Evolutionary conservation across 768 basidiomycete genomes (phyloP), one percentile per base, ranked within the genome.

Genomic region (Termitomyces sp.): DNA sequence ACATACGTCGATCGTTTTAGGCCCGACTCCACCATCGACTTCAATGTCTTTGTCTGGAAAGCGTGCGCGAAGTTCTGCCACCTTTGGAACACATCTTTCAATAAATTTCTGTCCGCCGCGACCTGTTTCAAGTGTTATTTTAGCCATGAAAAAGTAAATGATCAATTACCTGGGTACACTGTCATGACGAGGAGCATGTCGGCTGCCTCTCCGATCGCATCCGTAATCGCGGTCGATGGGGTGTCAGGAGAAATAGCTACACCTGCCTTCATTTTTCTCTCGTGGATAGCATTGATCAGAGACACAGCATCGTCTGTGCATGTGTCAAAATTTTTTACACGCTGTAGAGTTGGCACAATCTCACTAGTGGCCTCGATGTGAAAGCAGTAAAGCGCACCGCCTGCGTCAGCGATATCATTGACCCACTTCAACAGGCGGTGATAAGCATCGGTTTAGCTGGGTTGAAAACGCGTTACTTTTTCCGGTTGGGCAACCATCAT

Each of bases 101-200:
- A 98, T 78, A 75, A 99, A 98, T 74, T 96, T 98, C 73, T 99
- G 97, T 4, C 97, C 97, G 35, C 97, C 97, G 7, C 87, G 87
- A 42, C 96, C 91, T 92, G 57, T 18, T 52, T 42, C 35, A 53
- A 50, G 36, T 54, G 50, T 53, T 42, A 28, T 24, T 22, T 44
- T 49, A n/a, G 63, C 18, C 38, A 32, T 16, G 38, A 20, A 52
- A 45, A 39, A 44, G 28, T 33, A 24, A 38, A 32, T 6, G 20
- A 45, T 18, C 7, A n/a, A 38, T 59, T 35, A 90, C 91, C 96
- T 49, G 96, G 96, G 70, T 93, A 89, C 28, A 99, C 96, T 9
- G 96, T 98, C 96, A 98, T 98, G 68, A 98, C 96, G 63, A 98
- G 86, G 38, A 98, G 83, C 92, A 98, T 93, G 72, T 98, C 96